Conservation (phyloP, 2,329 filamentous ascomycete species). For the Hymenoscyphus infarciens region DNA sequence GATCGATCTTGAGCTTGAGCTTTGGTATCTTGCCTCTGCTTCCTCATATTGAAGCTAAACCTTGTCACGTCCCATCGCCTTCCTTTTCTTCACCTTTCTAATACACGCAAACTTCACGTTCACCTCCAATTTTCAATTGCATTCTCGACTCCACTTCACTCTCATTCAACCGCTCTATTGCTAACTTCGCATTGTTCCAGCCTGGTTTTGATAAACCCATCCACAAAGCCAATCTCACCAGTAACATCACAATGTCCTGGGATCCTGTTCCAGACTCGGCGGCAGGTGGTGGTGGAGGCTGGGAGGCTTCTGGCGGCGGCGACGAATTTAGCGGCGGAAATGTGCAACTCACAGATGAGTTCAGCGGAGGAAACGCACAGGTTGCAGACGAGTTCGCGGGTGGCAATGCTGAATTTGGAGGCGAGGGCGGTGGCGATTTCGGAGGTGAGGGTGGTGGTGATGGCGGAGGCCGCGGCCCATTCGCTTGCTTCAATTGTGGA, state of each 20-base stretch:
- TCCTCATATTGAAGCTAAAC: neutral
- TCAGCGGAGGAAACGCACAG: neutral
- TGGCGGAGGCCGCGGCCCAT: slow-evolving; percentile 13
- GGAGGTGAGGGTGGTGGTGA: slow-evolving; percentile 13
- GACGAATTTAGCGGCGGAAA: slow-evolving; percentile 15
- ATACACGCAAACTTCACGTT: neutral
- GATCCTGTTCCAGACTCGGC: slow-evolving; percentile 14
- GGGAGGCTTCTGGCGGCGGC: neutral
- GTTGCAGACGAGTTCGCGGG: slow-evolving; percentile 4
- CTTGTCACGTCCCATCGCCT: neutral
- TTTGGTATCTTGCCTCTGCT: neutral
- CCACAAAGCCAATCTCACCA: neutral
- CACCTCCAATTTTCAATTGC: neutral
- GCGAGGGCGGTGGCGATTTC: slow-evolving; percentile 14
- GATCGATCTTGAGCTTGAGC: neutral
- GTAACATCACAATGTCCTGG: slow-evolving; percentile 27
- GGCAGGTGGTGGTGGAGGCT: slow-evolving; percentile 11
- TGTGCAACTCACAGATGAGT: slow-evolving; percentile 7
- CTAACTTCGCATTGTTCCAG: neutral
- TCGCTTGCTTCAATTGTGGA: slow-evolving; percentile 52
- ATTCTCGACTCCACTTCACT: neutral
- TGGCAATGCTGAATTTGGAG: slow-evolving; percentile 11
- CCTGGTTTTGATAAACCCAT: neutral
- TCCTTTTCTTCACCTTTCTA: neutral
- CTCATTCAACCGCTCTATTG: neutral